Evolutionary conservation across 2,329 filamentous ascomycete species (phyloP).

Genomic region (Ophiostoma australiae): DNA sequence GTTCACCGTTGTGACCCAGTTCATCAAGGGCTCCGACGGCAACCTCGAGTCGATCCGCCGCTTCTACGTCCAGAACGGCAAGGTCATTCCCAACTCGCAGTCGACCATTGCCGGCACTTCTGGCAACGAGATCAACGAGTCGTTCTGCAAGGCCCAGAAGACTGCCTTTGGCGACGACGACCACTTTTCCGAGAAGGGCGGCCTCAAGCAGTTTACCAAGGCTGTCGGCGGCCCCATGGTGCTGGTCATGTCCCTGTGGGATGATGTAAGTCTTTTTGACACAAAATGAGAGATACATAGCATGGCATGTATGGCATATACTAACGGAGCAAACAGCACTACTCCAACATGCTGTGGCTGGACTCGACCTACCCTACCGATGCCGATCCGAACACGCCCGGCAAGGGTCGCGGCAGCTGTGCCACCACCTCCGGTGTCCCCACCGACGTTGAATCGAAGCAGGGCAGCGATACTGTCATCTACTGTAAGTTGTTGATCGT

Average conservation of each 20-base stretch:
- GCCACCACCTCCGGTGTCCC: conserved; percentile 29
- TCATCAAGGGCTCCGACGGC: conserved; percentile 44
- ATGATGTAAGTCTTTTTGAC: conserved; percentile 39
- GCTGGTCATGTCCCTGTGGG: conserved; percentile 57
- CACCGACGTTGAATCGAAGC: background rate
- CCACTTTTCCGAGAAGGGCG: conserved; percentile 49
- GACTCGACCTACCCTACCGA: conserved; percentile 52
- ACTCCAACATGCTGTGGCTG: conserved; percentile 59
- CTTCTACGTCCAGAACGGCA: conserved; percentile 57
- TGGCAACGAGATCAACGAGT: conserved; percentile 43
- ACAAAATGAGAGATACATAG: conserved; percentile 27
- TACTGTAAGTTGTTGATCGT: background rate
- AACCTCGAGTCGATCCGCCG: conserved; percentile 53
- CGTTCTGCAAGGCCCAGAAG: conserved; percentile 54
- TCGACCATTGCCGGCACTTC: conserved; percentile 32
- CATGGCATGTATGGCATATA: conserved; percentile 23
- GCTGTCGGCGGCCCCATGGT: conserved; percentile 55
- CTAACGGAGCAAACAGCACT: conserved; percentile 35
- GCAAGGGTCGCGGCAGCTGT: conserved; percentile 45
- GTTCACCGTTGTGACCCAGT: conserved; percentile 60
- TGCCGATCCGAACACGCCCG: conserved; percentile 35
- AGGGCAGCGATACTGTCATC: conserved; percentile 7
- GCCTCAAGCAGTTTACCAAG: conserved; percentile 49
- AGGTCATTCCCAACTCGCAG: conserved; percentile 48
- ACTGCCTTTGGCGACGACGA: conserved; percentile 48